These are phyloP conservation scores for Megacollybia platyphylla DNA, from an alignment of 1,284 basidiomycete species.

Conservation along the genomic window DNA sequence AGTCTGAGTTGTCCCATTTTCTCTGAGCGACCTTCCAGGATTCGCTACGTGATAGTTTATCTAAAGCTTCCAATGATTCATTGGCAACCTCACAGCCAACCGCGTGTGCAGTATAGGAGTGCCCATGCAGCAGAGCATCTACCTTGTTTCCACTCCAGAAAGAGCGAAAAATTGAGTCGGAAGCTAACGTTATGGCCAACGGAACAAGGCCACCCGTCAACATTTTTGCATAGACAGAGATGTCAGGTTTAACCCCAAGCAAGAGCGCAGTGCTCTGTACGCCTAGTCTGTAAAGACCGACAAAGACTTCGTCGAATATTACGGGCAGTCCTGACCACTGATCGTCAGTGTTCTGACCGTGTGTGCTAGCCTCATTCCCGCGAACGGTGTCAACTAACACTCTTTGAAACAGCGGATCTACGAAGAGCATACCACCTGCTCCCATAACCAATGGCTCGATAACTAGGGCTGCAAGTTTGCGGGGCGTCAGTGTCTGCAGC, in stretches of 20 bases:
- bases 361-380: slow-evolving; percentile 13
- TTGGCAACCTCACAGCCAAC: slow-evolving; percentile 88
- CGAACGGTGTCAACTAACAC: slow-evolving; percentile 78
- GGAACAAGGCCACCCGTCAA: slow-evolving; percentile 91
- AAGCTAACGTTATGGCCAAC: slow-evolving; percentile 76
- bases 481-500: slow-evolving; percentile 36
- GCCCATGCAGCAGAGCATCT: slow-evolving; percentile 86
- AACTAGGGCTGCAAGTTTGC: slow-evolving; percentile 60
- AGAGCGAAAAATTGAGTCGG: slow-evolving; percentile 65
- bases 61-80: slow-evolving; percentile 62
- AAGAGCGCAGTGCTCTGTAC: slow-evolving; percentile 52
- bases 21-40: slow-evolving; percentile 41
- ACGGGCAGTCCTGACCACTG: slow-evolving; percentile 76
- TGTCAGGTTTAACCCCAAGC: slow-evolving; percentile 71
- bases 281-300: slow-evolving; percentile 83
- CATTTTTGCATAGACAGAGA: slow-evolving; percentile 88
- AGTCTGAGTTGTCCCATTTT: slow-evolving; percentile 17
- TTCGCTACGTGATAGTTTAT: slow-evolving; percentile 29
- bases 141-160: slow-evolving; percentile 72
- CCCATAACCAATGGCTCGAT: slow-evolving; percentile 92
- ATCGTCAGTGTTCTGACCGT: slow-evolving; percentile 6
- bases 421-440: slow-evolving; percentile 95
- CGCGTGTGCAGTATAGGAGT: slow-evolving; percentile 90
- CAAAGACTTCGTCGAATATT: slow-evolving; percentile 95
- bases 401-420: slow-evolving; percentile 94